Evolutionary conservation across 768 basidiomycete genomes (phyloP), one percentile per base, ranked within the genome.

Genomic region (Russula sp.): DNA sequence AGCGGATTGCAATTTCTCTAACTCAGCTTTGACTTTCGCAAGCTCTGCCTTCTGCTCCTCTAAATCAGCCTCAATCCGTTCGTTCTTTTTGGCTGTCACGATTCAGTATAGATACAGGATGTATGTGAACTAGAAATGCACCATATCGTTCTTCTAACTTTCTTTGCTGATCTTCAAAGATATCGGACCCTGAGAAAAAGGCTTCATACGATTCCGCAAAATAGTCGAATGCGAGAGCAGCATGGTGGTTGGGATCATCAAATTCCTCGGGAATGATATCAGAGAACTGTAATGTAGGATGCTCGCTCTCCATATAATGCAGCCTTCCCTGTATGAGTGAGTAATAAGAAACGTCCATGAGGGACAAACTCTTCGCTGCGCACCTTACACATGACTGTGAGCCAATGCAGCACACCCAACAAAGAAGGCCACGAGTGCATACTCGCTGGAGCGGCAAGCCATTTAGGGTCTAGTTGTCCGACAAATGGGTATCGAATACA

Each of bases 381-480:
- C 69, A 95, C 96, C 77, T 87, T 88, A 69, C 89, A 87, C 67
- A 91, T 73, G 68, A 91, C 87, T 8, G 90, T 91, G 14, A 99
- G 76, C 97, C 97, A 99, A 74, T 95, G 89, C 39, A 98, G 72
- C 70, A 91, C 89, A 22, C 90, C 96, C 16, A 98, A 78, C 31
- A 97, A 75, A 22, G 84, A 79, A 0, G 93, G 91, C 97, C 96
- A 98, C n/a, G 88, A 86, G 74, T 92, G 89, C 78, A 89, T 88
- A 58, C 87, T 88, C 0, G 91, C 95, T 0, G 94, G 90, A 2
- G 94, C 88, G 8, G 87, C 87, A 5, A 98, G 75, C 82, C 91
- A 92, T 66, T 91, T 94, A 56, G 86, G 85, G 68, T 93, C 91
- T 18, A 98, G 81, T 61, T 84, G 80, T 55, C 86, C 81, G 4